These are phyloP conservation scores for Pulveroboletus ravenelii DNA, from an alignment of 768 basidiomycete genomes.

Conservation along the genomic window DNA sequence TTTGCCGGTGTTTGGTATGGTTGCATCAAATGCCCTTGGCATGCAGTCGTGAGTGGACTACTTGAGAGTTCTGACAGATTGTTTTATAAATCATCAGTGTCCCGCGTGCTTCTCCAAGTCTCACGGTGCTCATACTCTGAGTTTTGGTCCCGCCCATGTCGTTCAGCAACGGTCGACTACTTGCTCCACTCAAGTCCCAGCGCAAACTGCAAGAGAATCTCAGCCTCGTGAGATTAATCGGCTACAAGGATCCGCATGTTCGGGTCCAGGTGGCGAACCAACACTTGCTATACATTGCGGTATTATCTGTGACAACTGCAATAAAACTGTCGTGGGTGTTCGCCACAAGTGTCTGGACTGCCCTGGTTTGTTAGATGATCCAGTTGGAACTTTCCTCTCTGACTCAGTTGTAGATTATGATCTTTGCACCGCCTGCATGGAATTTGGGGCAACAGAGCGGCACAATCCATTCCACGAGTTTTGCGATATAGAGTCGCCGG, in stretches of 20 bases:
- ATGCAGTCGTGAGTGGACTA: conserved; percentile 23
- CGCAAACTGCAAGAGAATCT: neutral
- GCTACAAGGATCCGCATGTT: neutral
- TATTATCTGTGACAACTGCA: conserved; percentile 66
- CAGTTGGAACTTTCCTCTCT: neutral
- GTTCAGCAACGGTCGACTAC: conserved; percentile 16
- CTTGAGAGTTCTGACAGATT: neutral
- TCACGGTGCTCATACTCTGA: conserved; percentile 24
- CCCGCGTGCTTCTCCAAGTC: conserved; percentile 28
- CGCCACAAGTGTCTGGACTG: conserved; percentile 83
- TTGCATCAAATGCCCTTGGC: conserved; percentile 31
- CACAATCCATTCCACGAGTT: conserved; percentile 70
- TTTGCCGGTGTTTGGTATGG: conserved; percentile 28
- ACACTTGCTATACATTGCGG: conserved; percentile 43
- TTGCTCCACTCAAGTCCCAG: neutral
- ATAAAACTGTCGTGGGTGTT: conserved; percentile 51
- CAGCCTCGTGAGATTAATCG: neutral
- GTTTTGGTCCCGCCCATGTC: conserved; percentile 30
- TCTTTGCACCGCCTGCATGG: conserved; percentile 58
- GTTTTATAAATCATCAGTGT: conserved; percentile 20
- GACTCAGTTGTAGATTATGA: conserved; percentile 55
- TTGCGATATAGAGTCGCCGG: conserved; percentile 62
- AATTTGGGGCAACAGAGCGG: conserved; percentile 41
- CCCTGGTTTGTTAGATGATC: conserved; percentile 40
- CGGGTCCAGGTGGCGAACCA: neutral